phyloP scores from a whole-genome alignment of 306 rosid species.

The barrel medic (Medicago truncatula) region MtrunA17r5.0-ANR NC_053044.1:49077501-49078000 shows the following conservation, averaged over 20 bases:
- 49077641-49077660: conserved; percentile 62
- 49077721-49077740: conserved; percentile 86
- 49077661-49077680: conserved; percentile 63
- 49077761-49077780: conserved; percentile 7
- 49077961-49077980: too few species aligned
- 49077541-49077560: conserved; percentile 15
- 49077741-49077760: conserved; percentile 33
- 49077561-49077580: conserved; percentile 13
- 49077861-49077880: conserved; percentile 3
- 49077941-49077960: background rate
- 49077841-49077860: conserved; percentile 18
- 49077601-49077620: conserved; percentile 24
- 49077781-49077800: background rate
- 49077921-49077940: conserved; percentile 3
- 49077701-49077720: conserved; percentile 95
- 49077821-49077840: conserved; percentile 16
- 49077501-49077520: background rate
- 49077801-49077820: conserved; percentile 13
- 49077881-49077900: conserved; percentile 16
- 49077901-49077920: conserved; percentile 8
- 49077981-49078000: background rate
- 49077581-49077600: conserved; percentile 9
- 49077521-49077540: background rate
- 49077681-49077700: conserved; percentile 81
- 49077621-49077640: conserved; percentile 25